phyloP scores from a whole-genome alignment of 768 basidiomycete species.

The Sporobolomyces pararoseus region DNA sequence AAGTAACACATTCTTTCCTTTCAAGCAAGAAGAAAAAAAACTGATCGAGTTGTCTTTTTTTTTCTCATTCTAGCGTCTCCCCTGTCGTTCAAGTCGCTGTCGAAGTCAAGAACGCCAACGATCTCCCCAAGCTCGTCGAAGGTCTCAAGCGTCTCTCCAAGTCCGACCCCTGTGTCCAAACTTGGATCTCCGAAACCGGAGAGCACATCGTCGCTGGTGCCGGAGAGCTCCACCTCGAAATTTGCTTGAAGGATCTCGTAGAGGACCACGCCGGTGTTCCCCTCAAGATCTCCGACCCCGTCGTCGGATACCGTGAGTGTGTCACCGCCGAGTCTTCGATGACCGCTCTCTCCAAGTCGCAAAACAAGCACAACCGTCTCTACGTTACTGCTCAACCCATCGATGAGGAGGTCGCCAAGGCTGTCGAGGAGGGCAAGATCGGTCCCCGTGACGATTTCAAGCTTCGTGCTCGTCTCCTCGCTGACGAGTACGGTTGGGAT shows the following conservation, averaged over 20 bases:
- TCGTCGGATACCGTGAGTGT: constrained; percentile 96
- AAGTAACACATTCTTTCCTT: background rate
- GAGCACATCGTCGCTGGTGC: constrained; percentile 99
- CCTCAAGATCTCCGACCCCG: constrained; percentile 92
- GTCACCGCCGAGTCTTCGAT: constrained; percentile 94
- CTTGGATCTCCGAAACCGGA: constrained; percentile 84
- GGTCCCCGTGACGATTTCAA: constrained; percentile 96
- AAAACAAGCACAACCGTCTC: constrained; percentile 99
- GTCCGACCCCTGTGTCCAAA: constrained; percentile 98
- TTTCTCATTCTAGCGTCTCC: constrained; percentile 58
- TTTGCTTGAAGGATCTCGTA: constrained; percentile 99
- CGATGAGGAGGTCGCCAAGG: constrained; percentile 87
- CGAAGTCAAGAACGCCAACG: constrained; percentile 98
- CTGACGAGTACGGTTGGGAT: constrained; percentile 97
- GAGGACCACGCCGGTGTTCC: constrained; percentile 99
- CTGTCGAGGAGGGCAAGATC: constrained; percentile 82
- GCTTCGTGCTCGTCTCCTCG: constrained; percentile 85
- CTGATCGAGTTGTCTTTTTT: background rate
- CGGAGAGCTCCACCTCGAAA: constrained; percentile 98
- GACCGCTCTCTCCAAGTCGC: constrained; percentile 94
- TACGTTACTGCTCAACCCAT: constrained; percentile 89
- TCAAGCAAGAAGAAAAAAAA: constrained; percentile 71
- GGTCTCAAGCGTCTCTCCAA: constrained; percentile 99
- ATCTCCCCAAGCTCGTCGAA: constrained; percentile 99
- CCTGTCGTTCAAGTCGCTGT: constrained; percentile 98